Evolutionary conservation across 495 filamentous ascomycete genomes (phyloP), one percentile per base, ranked within the genome.

Genomic region (Chlorociboria aeruginascens): DNA sequence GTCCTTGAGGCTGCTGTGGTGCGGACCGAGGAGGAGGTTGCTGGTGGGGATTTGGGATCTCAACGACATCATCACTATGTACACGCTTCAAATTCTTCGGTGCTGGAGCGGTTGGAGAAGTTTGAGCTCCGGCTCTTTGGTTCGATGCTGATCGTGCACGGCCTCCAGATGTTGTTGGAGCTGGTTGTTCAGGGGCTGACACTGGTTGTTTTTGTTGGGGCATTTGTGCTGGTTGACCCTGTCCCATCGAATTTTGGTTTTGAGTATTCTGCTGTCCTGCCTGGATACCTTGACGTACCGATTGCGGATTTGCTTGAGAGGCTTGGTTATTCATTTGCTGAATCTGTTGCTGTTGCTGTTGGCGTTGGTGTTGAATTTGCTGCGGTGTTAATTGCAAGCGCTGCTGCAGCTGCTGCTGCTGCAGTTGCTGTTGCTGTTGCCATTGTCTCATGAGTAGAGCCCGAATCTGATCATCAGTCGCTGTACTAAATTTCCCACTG

Each of bases 401-500:
- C 37, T 63, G 63, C 50, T 67, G 67, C 39, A 57, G 63, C 35
- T 66, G 58, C 34, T 60, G 61, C 34, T 68, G 67, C 16, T 37
- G 54, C 45, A 63, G 51, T 47, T 52, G 56, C 13, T 54, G 53
- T 37, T 56, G 58, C 36, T 56, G 20, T 25, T 25, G 20, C 20
- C 20, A 25, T 25, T 25, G 48, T 29, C 45, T 54, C 43, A 54
- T 41, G 4, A 52, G 50, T 6, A 70, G 16, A 2, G 59, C 49
- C 17, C 66, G 69, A 38, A 85, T 68, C 40, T 78, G 71, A 0
- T 81, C 74, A 53, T 84, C 81, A 0, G 65, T 63, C 12, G 62
- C 48, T 14, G 61, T 61, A 41, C 65, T 58, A 43, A 65, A 61
- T 33, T 65, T 66, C 1, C 59, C 57, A 39, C 69, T 69, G 61